These are phyloP conservation scores for Yamadazyma spencermartinsiae DNA, from an alignment of 1,139 yeast genomes.

Conservation along the genomic window DNA sequence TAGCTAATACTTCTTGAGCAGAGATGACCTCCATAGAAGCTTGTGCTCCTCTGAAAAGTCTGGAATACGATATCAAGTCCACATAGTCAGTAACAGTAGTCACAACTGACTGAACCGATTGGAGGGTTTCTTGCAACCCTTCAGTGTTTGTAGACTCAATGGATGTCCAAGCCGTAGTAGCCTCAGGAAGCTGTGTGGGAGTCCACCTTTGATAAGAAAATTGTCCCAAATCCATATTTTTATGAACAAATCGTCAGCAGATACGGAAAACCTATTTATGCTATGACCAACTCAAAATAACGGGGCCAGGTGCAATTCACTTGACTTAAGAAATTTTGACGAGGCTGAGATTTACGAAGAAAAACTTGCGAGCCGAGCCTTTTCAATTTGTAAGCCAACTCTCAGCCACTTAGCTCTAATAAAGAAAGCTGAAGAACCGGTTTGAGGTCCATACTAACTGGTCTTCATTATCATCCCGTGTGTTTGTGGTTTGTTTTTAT, in stretches of 20 bases:
- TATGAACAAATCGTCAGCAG: not conserved
- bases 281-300: not conserved
- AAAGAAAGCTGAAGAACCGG: too few relatives aligned
- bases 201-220: conserved; percentile 19
- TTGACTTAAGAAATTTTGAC: too few relatives aligned
- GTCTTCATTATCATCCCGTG: too few relatives aligned
- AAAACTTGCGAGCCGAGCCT: not conserved
- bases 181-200: conserved; percentile 22
- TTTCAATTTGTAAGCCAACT: too few relatives aligned
- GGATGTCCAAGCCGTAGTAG: conserved; percentile 20
- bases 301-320: too few relatives aligned
- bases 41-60: conserved; percentile 33
- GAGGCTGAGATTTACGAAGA: not conserved
- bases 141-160: conserved; percentile 24
- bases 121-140: conserved; percentile 18
- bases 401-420: not conserved
- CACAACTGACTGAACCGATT: conserved; percentile 17
- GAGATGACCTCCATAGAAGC: conserved; percentile 38
- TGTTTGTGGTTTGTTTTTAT: too few relatives aligned
- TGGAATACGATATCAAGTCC: conserved; percentile 21
- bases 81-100: conserved; percentile 14
- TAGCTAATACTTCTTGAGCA: conserved; percentile 38
- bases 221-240: not conserved
- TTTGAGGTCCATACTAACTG: too few relatives aligned
- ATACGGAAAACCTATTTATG: too few relatives aligned